phyloP scores from a whole-genome alignment of 306 rosid genomes.

The Quercus dentata region DNA sequence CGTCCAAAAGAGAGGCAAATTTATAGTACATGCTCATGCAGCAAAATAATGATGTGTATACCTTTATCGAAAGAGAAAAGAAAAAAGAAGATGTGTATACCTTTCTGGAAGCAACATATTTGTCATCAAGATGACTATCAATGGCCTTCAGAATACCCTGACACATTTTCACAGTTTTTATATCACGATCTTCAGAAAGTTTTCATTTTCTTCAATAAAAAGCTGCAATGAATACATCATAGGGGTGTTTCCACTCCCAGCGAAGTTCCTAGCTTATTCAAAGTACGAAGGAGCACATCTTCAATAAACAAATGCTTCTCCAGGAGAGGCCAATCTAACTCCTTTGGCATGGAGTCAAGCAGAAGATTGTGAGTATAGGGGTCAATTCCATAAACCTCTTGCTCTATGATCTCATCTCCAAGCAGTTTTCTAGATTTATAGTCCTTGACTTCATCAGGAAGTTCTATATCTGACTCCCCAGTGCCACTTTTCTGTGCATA shows the following conservation, averaged over 20 bases:
- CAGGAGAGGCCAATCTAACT: conserved; percentile 71
- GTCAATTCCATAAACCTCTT: conserved; percentile 98
- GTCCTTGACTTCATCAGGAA: conserved; percentile 96
- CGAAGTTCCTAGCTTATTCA: conserved; percentile 77
- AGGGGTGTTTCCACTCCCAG: conserved; percentile 83
- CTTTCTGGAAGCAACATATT: no score
- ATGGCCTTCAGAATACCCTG: conserved; percentile 75
- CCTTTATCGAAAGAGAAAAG: no score
- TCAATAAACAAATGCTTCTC: conserved; percentile 86
- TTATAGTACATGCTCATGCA: conserved; percentile 29
- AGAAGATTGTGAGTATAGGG: conserved; percentile 94
- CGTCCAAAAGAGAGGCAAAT: neutral
- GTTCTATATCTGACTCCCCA: conserved; percentile 95
- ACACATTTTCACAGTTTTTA: conserved; percentile 59
- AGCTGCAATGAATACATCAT: conserved; percentile 74
- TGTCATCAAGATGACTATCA: conserved; percentile 6
- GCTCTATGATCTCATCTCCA: conserved; percentile 84
- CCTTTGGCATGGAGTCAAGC: conserved; percentile 94
- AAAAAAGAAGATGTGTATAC: no score
- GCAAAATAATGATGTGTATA: conserved; percentile 1
- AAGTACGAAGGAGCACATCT: conserved; percentile 71
- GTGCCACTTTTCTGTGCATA: conserved; percentile 83
- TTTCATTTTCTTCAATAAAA: conserved; percentile 72
- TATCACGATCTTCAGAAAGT: conserved; percentile 54
- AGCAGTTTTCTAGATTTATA: conserved; percentile 93